Conservation (phyloP, 805 yeast species). For the Saturnispora halmiae region DNA sequence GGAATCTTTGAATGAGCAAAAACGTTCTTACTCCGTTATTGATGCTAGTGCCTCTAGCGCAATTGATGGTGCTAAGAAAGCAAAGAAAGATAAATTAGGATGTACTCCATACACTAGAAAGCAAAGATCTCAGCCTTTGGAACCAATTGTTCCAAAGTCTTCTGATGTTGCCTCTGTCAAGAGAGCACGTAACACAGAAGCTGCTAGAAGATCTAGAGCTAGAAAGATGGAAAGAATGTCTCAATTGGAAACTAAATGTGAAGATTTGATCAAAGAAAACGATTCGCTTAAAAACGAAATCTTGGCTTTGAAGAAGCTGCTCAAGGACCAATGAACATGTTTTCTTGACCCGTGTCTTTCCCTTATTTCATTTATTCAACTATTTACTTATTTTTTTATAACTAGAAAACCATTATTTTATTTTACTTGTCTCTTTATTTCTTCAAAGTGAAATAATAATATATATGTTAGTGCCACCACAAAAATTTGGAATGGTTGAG, state of each 20-base stretch:
- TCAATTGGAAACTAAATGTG: constrained; percentile 74
- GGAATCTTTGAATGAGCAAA: background rate
- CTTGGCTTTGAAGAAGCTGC: constrained; percentile 36
- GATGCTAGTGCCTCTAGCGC: too few relatives aligned
- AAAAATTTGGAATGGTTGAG: constrained; percentile 86
- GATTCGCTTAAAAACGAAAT: constrained; percentile 55
- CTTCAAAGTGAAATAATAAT: background rate
- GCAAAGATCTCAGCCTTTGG: constrained; percentile 61
- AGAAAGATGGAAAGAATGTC: constrained; percentile 82
- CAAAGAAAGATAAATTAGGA: constrained; percentile 61
- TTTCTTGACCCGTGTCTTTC: too few relatives aligned
- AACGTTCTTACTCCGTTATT: constrained; percentile 23
- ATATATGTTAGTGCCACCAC: constrained; percentile 82
- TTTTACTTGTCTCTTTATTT: background rate
- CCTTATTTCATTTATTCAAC: background rate
- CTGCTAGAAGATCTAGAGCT: constrained; percentile 92
- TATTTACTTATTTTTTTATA: background rate
- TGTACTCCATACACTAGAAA: constrained; percentile 70
- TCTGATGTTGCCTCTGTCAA: constrained; percentile 67
- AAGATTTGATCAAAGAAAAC: constrained; percentile 51
- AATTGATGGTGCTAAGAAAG: background rate
- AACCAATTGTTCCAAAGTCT: constrained; percentile 53
- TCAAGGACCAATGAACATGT: constrained; percentile 25
- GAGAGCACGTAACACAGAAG: constrained; percentile 96
- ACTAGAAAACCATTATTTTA: background rate